Percentiles rank a stretch among this genome's conserved stretches.
Evolutionary conservation across 2,329 filamentous ascomycete species (phyloP).

Genomic region (Didymellaceae sp.): DNA sequence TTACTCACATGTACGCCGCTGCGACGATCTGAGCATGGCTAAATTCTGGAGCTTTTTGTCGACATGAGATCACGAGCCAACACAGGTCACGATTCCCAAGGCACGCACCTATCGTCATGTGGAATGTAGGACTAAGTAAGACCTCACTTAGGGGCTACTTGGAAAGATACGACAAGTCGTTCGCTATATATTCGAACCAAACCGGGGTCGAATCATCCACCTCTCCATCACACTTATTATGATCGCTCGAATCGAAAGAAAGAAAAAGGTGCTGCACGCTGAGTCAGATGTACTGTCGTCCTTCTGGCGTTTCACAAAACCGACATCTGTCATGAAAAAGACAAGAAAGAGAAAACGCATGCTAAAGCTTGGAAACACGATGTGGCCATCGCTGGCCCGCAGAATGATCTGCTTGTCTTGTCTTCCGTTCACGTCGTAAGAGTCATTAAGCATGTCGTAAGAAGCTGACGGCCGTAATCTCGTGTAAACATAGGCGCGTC

Average conservation of each 20-base stretch:
- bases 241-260: constrained; percentile 8
- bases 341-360: constrained; percentile 24
- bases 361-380: constrained; percentile 48
- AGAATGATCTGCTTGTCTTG: constrained; percentile 54
- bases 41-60: neutral
- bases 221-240: constrained; percentile 10
- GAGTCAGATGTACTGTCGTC: constrained; percentile 6
- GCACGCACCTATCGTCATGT: constrained; percentile 8
- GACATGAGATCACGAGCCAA: constrained; percentile 13
- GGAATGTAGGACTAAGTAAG: constrained; percentile 8
- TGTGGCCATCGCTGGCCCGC: constrained; percentile 57
- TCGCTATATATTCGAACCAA: constrained; percentile 7
- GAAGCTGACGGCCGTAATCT: constrained; percentile 48
- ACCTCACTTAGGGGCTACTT: neutral
- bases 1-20: neutral
- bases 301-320: neutral
- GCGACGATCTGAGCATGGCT: neutral
- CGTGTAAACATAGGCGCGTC: constrained; percentile 46
- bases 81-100: constrained; percentile 12
- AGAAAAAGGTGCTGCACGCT: constrained; percentile 15
- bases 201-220: constrained; percentile 5
- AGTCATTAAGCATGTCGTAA: constrained; percentile 57
- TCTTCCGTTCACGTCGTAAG: constrained; percentile 60
- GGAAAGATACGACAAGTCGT: constrained; percentile 1
- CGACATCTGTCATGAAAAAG: constrained; percentile 6